Evolutionary conservation across 2,329 filamentous ascomycete genomes (phyloP), one percentile per base, ranked within the genome.

Genomic region (Pseudogymnoascus sp.): DNA sequence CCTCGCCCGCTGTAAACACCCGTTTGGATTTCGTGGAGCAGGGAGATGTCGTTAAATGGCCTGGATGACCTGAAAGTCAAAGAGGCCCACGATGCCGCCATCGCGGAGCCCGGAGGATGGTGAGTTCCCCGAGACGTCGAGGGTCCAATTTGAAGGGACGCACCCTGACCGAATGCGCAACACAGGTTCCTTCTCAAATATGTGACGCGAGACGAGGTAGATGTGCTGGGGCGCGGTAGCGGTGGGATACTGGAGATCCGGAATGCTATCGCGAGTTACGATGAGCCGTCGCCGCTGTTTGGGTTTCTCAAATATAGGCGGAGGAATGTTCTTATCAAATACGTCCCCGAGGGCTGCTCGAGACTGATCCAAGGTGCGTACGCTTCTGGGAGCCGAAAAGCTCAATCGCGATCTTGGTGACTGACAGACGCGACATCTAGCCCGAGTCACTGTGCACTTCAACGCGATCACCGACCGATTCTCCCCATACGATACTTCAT

Each of bases 121-220:
- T 97, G 67, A 70, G 69, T 21, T 17, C 62, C 38, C 33, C 28
- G 47, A 38, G 26, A 57, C 35, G 50, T 44, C 59, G 67, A 66
- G 63, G 50, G 40, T 47, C 35, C 40, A 63, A 61, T 44, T 62
- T 65, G 63, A 35, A 42, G 64, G 38, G 35, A 64, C 31, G 10
- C 67, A 65, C 72, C 63, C 65, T 68, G 36, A 70, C 66, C 59
- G 23, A 40, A 15, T 28, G 35, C 19, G 44, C 42, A 17, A 31
- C 65, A 69, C 73, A 97, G 95, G 95, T 95, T 99, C 72, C 85
- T 97, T 67, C 86, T 99, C 70, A 93, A 93, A 75, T 99, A 99
- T 78, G 82, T 85, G 67, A 88, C 88, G 66, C 88, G 95, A 76
- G 95, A 99, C 79, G 90, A 93, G 70, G 83, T 99, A 66, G 87